Base-by-base conservation (phyloP, 1,284 basidiomycete genomes). In the Schizophyllum amplum region DNA sequence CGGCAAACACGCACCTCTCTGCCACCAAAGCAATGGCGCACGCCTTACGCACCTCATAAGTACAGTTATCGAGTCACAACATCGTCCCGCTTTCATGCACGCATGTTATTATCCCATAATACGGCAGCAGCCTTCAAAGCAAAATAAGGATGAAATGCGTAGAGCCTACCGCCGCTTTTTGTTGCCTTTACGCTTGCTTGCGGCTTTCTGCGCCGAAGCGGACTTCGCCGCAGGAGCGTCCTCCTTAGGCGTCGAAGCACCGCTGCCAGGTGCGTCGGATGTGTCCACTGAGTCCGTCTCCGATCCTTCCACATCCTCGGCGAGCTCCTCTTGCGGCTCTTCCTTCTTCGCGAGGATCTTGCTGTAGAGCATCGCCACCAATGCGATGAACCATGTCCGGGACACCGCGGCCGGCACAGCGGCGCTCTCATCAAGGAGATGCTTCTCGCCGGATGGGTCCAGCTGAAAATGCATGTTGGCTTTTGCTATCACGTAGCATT, bases 131-230 rank as follows among this genome's bases (percentile, higher is more conserved):
- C 24, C 49, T 27, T 55, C 20, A n/a, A 53, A 57, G 53, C 53
- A 27, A 54, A 21, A 23, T 33, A 54, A 15, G 47, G 53, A 24
- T 17, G n/a, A 4, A 33, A 27, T 24, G 22, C 20, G 51, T 57
- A 59, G 27, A 23, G 21, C 27, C 52, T 42, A 33, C 66, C 62
- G 75, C 62, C 75, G 73, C 66, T 68, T 74, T 24, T 74, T 71
- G 6, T 68, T 74, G 65, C 82, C 84, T 59, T 84, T 76, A 65
- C 86, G 75, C 64, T 78, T 80, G 3, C 84, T 42, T n/a, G n/a
- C n/a, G 33, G 33, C 4, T 17, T 42, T 42, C 33, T 9, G 13
- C 33, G 33, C 33, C 33, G 11, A 13, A 9, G 33, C 33, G 7
- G 78, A 76, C 66, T 76, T 85, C 55, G 69, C 66, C 24, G 75